Evolutionary conservation across 371 early-diverging fungal genomes (phyloP), one percentile per base, ranked within the genome.

Genomic region (Funneliformis caledonium): DNA sequence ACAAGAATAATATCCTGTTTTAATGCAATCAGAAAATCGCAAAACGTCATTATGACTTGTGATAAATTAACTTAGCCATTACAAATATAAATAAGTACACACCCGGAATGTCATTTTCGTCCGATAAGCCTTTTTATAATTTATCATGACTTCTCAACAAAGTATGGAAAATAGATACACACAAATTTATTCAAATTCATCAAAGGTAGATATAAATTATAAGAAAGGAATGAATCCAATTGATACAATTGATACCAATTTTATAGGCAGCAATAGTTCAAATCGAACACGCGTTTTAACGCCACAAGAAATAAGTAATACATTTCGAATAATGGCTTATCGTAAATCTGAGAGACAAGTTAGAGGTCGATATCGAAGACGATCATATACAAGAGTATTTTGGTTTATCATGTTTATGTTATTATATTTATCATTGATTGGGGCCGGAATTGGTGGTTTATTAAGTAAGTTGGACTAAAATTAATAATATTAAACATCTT

Each of bases 261-360:
- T 7, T 47, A 47, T 9, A 19, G 56, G 56, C 19, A 7, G 16
- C 56, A 19, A 3, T 37, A 3, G 16, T 19, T 56, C 56, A 56
- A 56, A 19, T 26, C 67, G 14, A 65, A 65, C 3, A 16, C 73
- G 33, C 6, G 43, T 73, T 19, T 56, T 73, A 73, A 73, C 56
- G 26, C 56, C 59, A 9, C 12, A 73, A 52, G 73, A 73, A 56
- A 73, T 73, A 31, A 50, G 52, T 7, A 52, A 31, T 1, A 11
- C 73, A 33, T 73, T 73, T 73, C 73, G 73, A 6, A 73, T 56
- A 73, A 73, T 73, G 73, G 73, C 73, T 12, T 73, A 12, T 56
- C 48, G 73, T 50, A 73, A 73, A 50, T 47, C 16, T 8, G 59
- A 56, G 16, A 48, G 73, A 50, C 73, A 73, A 73, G 37, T 52